Evolutionary conservation across 2,329 filamentous ascomycete genomes (phyloP).

Genomic region (Hypoxylon sp.): DNA sequence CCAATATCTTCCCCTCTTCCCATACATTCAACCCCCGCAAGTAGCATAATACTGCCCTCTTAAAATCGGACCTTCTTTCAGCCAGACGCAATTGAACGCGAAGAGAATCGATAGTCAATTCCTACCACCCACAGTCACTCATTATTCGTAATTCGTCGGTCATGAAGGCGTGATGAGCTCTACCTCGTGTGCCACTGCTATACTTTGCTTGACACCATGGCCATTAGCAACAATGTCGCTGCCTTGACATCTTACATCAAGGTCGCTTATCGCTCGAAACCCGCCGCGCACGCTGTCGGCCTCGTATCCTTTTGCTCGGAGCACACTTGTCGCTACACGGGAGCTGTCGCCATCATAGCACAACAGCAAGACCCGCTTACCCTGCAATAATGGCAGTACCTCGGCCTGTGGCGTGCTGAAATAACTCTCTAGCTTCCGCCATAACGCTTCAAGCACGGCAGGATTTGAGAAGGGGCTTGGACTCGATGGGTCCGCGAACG

Average conservation of each 20-base stretch:
- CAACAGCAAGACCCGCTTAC: slow-evolving; percentile 61
- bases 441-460: slow-evolving; percentile 60
- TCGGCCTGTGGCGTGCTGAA: slow-evolving; percentile 55
- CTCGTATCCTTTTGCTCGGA: slow-evolving; percentile 65
- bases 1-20: not conserved
- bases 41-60: not conserved
- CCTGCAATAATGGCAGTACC: slow-evolving; percentile 46
- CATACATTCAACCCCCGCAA: not conserved
- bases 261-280: slow-evolving; percentile 29
- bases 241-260: slow-evolving; percentile 13
- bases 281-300: slow-evolving; percentile 65
- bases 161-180: slow-evolving; percentile 32
- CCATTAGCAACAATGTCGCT: not conserved
- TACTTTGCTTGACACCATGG: slow-evolving; percentile 17
- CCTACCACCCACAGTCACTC: not conserved
- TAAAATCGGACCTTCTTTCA: not conserved
- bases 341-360: slow-evolving; percentile 70
- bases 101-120: not conserved
- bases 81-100: not conserved
- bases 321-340: slow-evolving; percentile 67
- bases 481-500: slow-evolving; percentile 57
- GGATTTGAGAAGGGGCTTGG: slow-evolving; percentile 64
- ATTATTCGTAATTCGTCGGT: not conserved
- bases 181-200: slow-evolving; percentile 28
- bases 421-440: slow-evolving; percentile 62